A percentile compares a stretch with the other conserved stretches of the same genome.
Conservation (phyloP, 2,329 filamentous ascomycete genomes). For the Ampelomyces quisqualis region DNA sequence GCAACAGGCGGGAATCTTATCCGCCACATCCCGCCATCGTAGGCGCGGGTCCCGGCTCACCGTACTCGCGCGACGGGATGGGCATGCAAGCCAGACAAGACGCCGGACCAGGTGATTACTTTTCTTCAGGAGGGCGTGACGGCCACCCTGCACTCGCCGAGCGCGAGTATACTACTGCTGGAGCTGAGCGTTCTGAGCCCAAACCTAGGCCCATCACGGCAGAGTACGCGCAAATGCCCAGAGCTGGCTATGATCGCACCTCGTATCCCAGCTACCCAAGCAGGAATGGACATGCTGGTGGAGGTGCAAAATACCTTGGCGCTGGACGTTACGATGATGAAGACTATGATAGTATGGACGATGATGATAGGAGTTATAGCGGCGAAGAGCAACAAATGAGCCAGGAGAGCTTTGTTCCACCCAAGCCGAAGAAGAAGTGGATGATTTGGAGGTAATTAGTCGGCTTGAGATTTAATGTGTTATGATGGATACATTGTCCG, state of each 20-base stretch:
- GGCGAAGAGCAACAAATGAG: constrained; percentile 31
- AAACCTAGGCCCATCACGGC: constrained; percentile 3
- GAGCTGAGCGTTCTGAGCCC: constrained; percentile 1
- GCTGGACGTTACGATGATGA: constrained; percentile 35
- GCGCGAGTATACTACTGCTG: constrained; percentile 4
- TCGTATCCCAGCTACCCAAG: constrained; percentile 24
- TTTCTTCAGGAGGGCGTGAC: constrained; percentile 25
- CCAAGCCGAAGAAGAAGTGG: constrained; percentile 45
- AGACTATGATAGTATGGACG: constrained; percentile 29
- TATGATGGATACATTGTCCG: neutral
- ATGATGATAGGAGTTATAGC: constrained; percentile 25
- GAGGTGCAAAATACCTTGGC: constrained; percentile 34
- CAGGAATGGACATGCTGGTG: constrained; percentile 26
- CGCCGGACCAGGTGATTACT: constrained; percentile 32
- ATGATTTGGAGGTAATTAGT: constrained; percentile 35
- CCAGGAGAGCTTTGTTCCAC: constrained; percentile 36
- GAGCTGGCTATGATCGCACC: constrained; percentile 25
- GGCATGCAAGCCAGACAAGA: constrained; percentile 35
- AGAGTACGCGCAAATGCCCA: constrained; percentile 21
- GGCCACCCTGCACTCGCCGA: constrained; percentile 9
- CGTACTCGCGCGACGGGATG: constrained; percentile 31
- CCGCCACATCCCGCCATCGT: constrained; percentile 42
- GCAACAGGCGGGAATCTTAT: constrained; percentile 34
- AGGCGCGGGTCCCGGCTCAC: constrained; percentile 36
- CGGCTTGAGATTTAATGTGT: neutral